Evolutionary conservation across 108 stramenopile genomes (phyloP), one percentile per base, ranked within the genome.

Genomic region (Skeletonema potamos): DNA sequence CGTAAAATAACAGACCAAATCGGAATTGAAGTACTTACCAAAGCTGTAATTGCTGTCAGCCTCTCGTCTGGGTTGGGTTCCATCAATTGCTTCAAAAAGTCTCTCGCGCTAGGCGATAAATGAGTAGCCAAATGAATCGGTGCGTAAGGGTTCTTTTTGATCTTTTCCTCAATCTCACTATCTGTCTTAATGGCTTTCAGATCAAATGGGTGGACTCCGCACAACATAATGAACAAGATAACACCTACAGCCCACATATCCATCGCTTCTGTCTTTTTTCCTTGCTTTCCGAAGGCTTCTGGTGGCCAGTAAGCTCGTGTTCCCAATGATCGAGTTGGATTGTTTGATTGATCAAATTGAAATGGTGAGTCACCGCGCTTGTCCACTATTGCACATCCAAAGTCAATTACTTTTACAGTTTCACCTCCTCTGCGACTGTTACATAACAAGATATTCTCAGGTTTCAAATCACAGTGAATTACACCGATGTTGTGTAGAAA

Each of bases 231-330:
- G 66, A 86, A 96, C 3, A 94, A 58, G 48, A 96, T 90, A 0
- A 94, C 84, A 20, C 95, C 92, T n/a, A 94, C 56, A 9, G 85
- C 77, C 77, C 85, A 96, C 82, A 96, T 82, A 66, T 92, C 94
- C 72, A 86, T 72, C 15, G 84, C 58, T 62, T 66, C 30, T 26
- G 60, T 70, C 62, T 62, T 34, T 64, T 66, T 54, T 33, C 17
- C 26, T 58, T 36, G 24, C 66, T 59, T 44, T 48, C 54, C 79
- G 36, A 75, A 89, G 37, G 69, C 34, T 73, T 96, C 95, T 15
- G 95, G 95, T 32, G 91, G 81, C 72, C 89, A 89, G 62, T 96
- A 96, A 20, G 91, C 95, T 7, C 85, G 76, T 18, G 95, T 96
- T 57, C 87, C 84, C 27, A 62, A 68, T n/a, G 74, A 80, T 39